phyloP scores from a whole-genome alignment of 805 yeast species.

The Ascoidea asiatica region DNA sequence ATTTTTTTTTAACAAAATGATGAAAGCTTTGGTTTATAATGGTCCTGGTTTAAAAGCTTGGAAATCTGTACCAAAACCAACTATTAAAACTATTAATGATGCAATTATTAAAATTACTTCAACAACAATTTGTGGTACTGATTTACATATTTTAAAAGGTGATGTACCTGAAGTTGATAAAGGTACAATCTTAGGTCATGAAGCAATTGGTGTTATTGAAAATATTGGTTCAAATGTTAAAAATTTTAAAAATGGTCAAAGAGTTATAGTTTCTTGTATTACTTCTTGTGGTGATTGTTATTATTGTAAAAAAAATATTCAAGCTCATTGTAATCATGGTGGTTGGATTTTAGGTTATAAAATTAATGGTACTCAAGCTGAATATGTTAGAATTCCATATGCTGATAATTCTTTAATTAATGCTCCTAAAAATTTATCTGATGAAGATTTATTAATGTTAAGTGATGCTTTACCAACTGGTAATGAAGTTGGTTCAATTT shows the following conservation, averaged over 20 bases:
- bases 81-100: conserved; percentile 32
- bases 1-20: conserved; percentile 7
- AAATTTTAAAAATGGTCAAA: conserved; percentile 40
- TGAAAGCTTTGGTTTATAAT: conserved; percentile 34
- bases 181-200: conserved; percentile 44
- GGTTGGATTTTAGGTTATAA: conserved; percentile 41
- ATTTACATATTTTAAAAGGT: conserved; percentile 49
- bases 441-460: conserved; percentile 42
- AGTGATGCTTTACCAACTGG: conserved; percentile 59
- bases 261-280: conserved; percentile 51
- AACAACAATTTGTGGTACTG: conserved; percentile 56
- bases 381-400: conserved; percentile 40
- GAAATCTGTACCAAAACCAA: conserved; percentile 28
- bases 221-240: conserved; percentile 35
- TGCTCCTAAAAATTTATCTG: conserved; percentile 19
- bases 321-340: conserved; percentile 46
- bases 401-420: conserved; percentile 26
- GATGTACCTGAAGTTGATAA: conserved; percentile 37
- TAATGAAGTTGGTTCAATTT: conserved; percentile 49
- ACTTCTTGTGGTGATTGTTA: conserved; percentile 46
- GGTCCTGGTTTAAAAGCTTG: conserved; percentile 28
- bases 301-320: conserved; percentile 40
- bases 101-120: conserved; percentile 41
- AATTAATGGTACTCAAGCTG: conserved; percentile 61
- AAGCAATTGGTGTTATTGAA: conserved; percentile 41